These are phyloP conservation scores for Meyerozyma carpophila DNA, from an alignment of 1,139 yeast species.

Conservation along the genomic window DNA sequence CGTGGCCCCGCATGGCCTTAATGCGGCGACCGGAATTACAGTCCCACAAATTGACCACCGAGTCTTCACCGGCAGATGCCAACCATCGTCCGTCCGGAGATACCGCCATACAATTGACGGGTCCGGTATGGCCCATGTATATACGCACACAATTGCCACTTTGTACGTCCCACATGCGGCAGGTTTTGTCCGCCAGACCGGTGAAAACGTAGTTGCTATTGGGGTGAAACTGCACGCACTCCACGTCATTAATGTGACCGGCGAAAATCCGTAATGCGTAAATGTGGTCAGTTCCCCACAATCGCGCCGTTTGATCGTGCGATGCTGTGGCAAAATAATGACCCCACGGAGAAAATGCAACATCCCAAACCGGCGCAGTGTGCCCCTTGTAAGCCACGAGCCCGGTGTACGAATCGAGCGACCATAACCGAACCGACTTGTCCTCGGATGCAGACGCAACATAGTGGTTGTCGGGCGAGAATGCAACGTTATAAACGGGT, in stretches of 20 bases:
- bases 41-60: conserved; percentile 89
- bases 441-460: conserved; percentile 85
- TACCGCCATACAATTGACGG: conserved; percentile 79
- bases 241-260: conserved; percentile 96
- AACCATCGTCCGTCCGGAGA: conserved; percentile 97
- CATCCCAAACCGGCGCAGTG: conserved; percentile 97
- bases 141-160: conserved; percentile 87
- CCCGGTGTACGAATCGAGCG: conserved; percentile 83
- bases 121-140: conserved; percentile 91
- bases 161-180: conserved; percentile 96
- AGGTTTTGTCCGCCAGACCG: conserved; percentile 92
- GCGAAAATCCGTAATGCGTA: conserved; percentile 95
- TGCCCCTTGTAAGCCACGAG: conserved; percentile 95
- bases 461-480: conserved; percentile 85
- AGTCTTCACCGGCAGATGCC: conserved; percentile 94
- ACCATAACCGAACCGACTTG: conserved; percentile 89
- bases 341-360: conserved; percentile 87
- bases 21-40: conserved; percentile 84
- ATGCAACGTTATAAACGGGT: conserved; percentile 84
- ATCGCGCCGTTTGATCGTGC: conserved; percentile 93
- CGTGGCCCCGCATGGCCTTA: conserved; percentile 87
- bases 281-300: conserved; percentile 98
- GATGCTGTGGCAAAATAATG: conserved; percentile 97
- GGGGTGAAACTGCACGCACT: conserved; percentile 92
- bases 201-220: conserved; percentile 91